phyloP scores from a whole-genome alignment of 805 yeast genomes.

The Zygosaccharomyces bisporus region DNA sequence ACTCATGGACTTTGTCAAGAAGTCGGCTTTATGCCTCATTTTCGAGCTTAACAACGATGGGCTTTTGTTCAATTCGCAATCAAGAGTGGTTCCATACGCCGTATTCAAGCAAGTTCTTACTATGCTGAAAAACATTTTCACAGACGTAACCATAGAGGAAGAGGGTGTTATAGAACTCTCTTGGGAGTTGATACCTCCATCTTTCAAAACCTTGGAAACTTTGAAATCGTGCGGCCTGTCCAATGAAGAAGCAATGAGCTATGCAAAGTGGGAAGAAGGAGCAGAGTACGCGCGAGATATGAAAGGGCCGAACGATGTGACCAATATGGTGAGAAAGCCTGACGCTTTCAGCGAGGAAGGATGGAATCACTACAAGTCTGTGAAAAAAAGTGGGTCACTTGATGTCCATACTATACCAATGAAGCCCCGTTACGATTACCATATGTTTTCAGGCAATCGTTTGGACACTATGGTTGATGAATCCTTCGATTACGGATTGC shows the following conservation, averaged over 20 bases:
- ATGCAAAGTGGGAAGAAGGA: constrained; percentile 22
- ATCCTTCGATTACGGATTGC: constrained; percentile 32
- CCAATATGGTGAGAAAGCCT: constrained; percentile 17
- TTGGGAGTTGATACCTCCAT: constrained; percentile 32
- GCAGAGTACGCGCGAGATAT: constrained; percentile 30
- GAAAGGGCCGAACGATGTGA: constrained; percentile 26
- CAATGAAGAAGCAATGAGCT: constrained; percentile 30
- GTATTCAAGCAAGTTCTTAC: constrained; percentile 46
- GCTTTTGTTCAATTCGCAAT: constrained; percentile 27
- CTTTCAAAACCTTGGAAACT: constrained; percentile 23
- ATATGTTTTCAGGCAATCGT: constrained; percentile 39
- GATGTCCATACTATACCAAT: constrained; percentile 32
- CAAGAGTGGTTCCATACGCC: constrained; percentile 35
- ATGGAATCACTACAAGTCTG: constrained; percentile 30
- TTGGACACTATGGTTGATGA: constrained; percentile 40
- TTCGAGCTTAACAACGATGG: constrained; percentile 19
- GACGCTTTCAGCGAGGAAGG: constrained; percentile 30
- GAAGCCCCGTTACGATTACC: constrained; percentile 38
- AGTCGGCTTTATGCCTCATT: constrained; percentile 24
- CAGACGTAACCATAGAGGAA: constrained; percentile 36
- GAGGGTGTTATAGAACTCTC: constrained; percentile 30
- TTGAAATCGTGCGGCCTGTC: constrained; percentile 30
- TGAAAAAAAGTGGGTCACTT: constrained; percentile 23
- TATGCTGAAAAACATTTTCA: constrained; percentile 43
- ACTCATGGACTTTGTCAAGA: constrained; percentile 24